Percentiles rank a stretch among this genome's conserved stretches.
Evolutionary conservation across 164 flowering plant genomes (phyloP).

Genomic region (Malania oleifera): DNA sequence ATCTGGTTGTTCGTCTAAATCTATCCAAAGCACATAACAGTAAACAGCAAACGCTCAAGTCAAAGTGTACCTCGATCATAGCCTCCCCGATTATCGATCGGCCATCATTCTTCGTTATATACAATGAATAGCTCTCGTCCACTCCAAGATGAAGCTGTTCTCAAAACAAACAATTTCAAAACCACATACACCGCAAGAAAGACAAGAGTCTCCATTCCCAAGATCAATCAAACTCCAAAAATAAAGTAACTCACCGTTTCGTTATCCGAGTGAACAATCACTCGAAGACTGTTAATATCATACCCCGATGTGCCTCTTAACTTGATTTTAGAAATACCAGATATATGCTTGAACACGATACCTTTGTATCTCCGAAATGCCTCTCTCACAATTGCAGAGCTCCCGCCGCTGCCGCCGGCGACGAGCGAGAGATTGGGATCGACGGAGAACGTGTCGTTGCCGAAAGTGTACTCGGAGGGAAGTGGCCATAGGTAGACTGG

Average conservation of each 20-base stretch:
- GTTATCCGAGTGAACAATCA: slow-evolving; percentile 33
- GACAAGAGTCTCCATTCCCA: slow-evolving; percentile 8
- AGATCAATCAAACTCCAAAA: slow-evolving; percentile 4
- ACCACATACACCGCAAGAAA: neutral
- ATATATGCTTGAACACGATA: slow-evolving; percentile 54
- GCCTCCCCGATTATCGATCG: slow-evolving; percentile 45
- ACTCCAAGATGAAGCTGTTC: slow-evolving; percentile 58
- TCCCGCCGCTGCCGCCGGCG: slow-evolving; percentile 41
- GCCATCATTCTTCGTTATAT: slow-evolving; percentile 29
- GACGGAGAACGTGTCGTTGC: slow-evolving; percentile 55
- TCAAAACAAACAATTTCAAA: slow-evolving; percentile 5
- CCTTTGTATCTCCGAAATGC: slow-evolving; percentile 60
- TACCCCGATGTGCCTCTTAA: slow-evolving; percentile 20
- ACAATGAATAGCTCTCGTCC: slow-evolving; percentile 61
- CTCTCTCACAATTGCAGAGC: slow-evolving; percentile 40
- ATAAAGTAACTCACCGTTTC: slow-evolving; percentile 38
- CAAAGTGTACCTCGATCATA: slow-evolving; percentile 46
- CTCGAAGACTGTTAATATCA: slow-evolving; percentile 40
- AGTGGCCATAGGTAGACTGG: slow-evolving; percentile 76
- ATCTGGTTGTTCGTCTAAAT: too few relatives aligned
- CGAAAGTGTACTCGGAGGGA: slow-evolving; percentile 54
- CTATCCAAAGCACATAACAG: too few relatives aligned
- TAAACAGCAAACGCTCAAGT: neutral
- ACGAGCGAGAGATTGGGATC: slow-evolving; percentile 63
- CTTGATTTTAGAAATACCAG: slow-evolving; percentile 15